Base-by-base conservation (phyloP, 2,329 filamentous ascomycete species). In the Celoporthe dispersa region DNA sequence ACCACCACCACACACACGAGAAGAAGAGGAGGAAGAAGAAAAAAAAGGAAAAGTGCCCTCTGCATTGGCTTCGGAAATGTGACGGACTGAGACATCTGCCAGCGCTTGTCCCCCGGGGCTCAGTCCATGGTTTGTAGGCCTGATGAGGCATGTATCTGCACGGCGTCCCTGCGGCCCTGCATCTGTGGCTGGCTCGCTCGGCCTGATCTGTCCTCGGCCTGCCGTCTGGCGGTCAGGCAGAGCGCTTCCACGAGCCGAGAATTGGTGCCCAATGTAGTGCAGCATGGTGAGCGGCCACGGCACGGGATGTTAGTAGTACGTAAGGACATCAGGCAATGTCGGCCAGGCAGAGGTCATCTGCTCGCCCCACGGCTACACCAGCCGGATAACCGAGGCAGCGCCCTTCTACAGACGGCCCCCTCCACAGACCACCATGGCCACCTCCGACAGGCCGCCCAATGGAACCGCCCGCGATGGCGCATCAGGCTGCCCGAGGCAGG, bases 131-230 rank as follows among this genome's bases (percentile, higher is more conserved):
- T 28, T 9, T 48, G 25, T 28, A 16, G 28, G 19, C 53, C 44
- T 31, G 53, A 57, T 57, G 28, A 31, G 25, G 25, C 53, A 31
- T 31, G 53, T 57, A 57, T 31, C 25, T 57, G 53, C 53, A 19
- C 25, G 25, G 12, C 5, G 53, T 28, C 16, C 12, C 53, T 57
- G 12, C 19, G 22, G 33, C 25, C 41, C 33, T 37, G 31, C 63
- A 37, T 51, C 16, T 53, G 63, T 66, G 64, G 64, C 64, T 66
- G 64, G 48, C 51, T 65, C 41, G 33, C 7, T 35, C 19, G 48
- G 35, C 64, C 48, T 41, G 48, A 66, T 66, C 19, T 28, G 14
- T 35, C 22, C 48, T 57, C 25, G 51, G 12, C 35, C 4, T 39
- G 31, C 41, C 63, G 28, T 53, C 22, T n/a, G 31, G n/a, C 31